Base-by-base conservation (phyloP, 306 rosid species). In the Pterocarpus santalinus region DNA sequence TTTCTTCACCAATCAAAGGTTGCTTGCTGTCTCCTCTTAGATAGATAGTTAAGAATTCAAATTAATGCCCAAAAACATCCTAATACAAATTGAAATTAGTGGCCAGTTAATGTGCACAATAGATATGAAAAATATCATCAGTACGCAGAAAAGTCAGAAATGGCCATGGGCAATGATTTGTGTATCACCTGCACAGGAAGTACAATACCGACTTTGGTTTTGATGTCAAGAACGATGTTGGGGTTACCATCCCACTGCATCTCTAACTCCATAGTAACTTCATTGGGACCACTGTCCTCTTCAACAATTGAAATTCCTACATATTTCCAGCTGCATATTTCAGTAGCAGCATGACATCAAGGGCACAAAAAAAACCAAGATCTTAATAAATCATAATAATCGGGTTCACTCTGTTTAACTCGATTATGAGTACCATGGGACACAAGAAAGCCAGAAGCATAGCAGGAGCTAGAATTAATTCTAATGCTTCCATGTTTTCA, bases 171-270 rank as follows among this genome's bases (percentile, higher is more conserved):
- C 65, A 82, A 53, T 51, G 55, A 73, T 67, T 43, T 67, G 63
- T 47, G 49, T 43, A 73, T 87, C 75, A 95, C 99, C 98, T 95
- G 93, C 66, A 95, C 88, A 28, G 99, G 99, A 33, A 95, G 85
- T 78, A 73, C 86, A 52, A 95, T 82, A 73, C 99, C 99, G 64
- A 95, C 73, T 79, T 64, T 76, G 65, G 99, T 95, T 83, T 90
- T 95, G 28, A 95, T 89, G 75, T 87, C 98, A 80, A 95, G 93
- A 56, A 89, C 82, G 66, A 95, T 87, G 73, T 88, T 84, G 22
- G 97, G 99, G 74, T 91, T 86, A 56, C 99, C 99, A 86, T 95
- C 99, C 99, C 99, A 95, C 58, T 95, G 95, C 88, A 95, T 82
- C 84, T 95, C 99, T 76, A 95, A 73, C 89, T 95, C 98, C 88